Conservation (phyloP, 2,329 filamentous ascomycete genomes). For the Cladosporium halotolerans region DNA sequence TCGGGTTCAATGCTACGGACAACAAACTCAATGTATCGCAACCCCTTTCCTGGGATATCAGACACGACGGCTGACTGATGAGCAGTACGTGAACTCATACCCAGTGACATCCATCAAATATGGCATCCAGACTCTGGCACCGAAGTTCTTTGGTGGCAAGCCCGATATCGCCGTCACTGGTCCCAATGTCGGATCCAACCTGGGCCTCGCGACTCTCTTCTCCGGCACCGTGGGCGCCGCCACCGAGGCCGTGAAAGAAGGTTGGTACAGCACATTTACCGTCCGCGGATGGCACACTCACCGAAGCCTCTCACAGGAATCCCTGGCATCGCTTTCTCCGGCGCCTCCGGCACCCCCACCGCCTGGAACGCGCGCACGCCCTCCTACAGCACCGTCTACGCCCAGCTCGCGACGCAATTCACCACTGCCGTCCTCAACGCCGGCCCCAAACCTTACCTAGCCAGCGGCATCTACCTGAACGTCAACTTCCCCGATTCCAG, state of each 20-base stretch:
- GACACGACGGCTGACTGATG: not conserved
- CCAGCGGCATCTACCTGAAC: constrained; percentile 56
- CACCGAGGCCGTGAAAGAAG: constrained; percentile 48
- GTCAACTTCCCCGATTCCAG: constrained; percentile 59
- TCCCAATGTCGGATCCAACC: constrained; percentile 56
- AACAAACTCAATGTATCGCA: constrained; percentile 44
- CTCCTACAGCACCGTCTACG: constrained; percentile 54
- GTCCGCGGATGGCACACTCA: not conserved
- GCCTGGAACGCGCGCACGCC: constrained; percentile 50
- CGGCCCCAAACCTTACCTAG: constrained; percentile 58
- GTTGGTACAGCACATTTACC: not conserved
- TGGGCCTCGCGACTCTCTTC: constrained; percentile 51
- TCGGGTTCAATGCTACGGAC: constrained; percentile 51
- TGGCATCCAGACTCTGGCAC: constrained; percentile 53
- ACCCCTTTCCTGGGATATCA: not conserved
- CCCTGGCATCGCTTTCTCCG: constrained; percentile 64
- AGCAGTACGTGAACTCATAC: constrained; percentile 64
- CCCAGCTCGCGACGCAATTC: constrained; percentile 54
- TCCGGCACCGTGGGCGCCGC: constrained; percentile 65
- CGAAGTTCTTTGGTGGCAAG: constrained; percentile 47
- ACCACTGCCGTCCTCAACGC: constrained; percentile 48
- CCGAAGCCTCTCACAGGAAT: constrained; percentile 36
- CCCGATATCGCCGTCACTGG: constrained; percentile 57
- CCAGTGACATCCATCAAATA: constrained; percentile 59
- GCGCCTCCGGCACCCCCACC: constrained; percentile 44